Base-by-base conservation (phyloP, 208 protist species). In the Leishmania turanica region DNA sequence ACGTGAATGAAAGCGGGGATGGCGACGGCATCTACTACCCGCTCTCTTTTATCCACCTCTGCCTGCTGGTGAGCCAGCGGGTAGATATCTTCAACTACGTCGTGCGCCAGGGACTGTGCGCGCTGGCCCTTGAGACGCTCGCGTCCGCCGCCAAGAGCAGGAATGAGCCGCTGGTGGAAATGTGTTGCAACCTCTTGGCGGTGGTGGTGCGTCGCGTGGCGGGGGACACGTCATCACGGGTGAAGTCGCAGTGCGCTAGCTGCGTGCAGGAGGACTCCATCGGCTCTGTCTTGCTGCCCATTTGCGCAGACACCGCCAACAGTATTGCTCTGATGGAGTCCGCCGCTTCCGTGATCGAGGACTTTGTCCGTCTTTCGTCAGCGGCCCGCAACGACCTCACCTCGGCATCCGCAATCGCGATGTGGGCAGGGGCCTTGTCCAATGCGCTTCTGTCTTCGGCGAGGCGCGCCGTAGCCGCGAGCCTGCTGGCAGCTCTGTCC, bases 11-110 rank as follows among this genome's bases (percentile, higher is more conserved):
- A 60, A 87, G 83, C 53, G 80, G 71, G 17, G 77, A 74, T 64
- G 89, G 92, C 17, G 84, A 79, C 37, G 89, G 91, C 69, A 79
- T 91, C 78, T 88, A 84, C 49, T 89, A 87, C 62, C 89, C 89
- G 24, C 76, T 92, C 77, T 81, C 71, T 49, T 81, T 92, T 19
- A 31, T 92, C 24, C 79, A 91, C 58, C 68, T 86, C 53, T 86
- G 82, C 66, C 66, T 86, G 27, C 64, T 86, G 49, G 82, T 80
- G 54, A 76, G 78, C 58, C 71, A 76, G 51, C 77, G 74, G 7
- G 82, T 68, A 7, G 82, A 92, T 27, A 65, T 89, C 21, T 78
- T 89, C 62, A 65, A 87, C 72, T 87, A 86, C 56, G 78, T 90
- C 17, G 81, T 85, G 24, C 51, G 85, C 24, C 80, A 95, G 34